phyloP scores from a whole-genome alignment of 2,329 filamentous ascomycete genomes.

The Botrytis cinerea region DNA sequence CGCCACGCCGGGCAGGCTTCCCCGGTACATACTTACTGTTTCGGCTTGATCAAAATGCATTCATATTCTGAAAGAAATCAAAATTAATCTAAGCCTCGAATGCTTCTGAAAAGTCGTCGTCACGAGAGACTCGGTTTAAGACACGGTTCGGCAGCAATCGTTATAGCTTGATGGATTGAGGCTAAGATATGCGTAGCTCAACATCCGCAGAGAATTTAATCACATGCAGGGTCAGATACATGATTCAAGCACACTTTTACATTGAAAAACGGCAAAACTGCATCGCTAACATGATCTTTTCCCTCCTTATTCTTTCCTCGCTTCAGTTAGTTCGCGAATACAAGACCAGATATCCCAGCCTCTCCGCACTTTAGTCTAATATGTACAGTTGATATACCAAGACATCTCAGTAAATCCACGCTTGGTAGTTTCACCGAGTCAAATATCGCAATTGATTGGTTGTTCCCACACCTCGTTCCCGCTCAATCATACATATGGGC shows the following conservation, averaged over 20 bases:
- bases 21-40: not conserved
- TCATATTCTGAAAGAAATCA: not conserved
- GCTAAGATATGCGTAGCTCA: not conserved
- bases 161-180: not conserved
- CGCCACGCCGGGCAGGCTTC: not conserved
- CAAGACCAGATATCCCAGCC: fast-evolving
- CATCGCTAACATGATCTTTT: not conserved
- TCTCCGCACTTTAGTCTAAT: not conserved
- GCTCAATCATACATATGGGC: not conserved
- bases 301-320: not conserved
- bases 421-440: not conserved
- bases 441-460: not conserved
- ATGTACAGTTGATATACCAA: not conserved
- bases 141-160: not conserved
- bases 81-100: not conserved
- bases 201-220: not conserved
- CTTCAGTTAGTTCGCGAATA: not conserved
- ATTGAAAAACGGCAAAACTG: fast-evolving
- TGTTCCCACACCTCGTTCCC: not conserved
- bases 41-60: not conserved
- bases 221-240: not conserved
- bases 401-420: not conserved
- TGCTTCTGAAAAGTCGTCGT: not conserved
- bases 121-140: not conserved
- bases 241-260: not conserved